Percentiles rank a stretch among this genome's conserved stretches.
Evolutionary conservation across 306 rosid species (phyloP).

Genomic region (Comarum palustre): DNA sequence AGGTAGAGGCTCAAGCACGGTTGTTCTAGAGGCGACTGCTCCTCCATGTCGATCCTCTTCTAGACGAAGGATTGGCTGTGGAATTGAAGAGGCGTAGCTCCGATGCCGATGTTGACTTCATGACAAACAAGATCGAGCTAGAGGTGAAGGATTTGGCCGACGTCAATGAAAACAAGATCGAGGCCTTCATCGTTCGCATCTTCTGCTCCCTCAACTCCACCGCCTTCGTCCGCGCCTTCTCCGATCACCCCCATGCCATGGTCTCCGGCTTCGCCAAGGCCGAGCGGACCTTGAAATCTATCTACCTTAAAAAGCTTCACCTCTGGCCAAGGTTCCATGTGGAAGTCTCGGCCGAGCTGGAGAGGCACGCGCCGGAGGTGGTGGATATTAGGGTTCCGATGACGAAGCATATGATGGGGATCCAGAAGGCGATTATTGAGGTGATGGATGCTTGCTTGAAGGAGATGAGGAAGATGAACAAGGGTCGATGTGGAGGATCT

Average conservation of each 20-base stretch:
- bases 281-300: constrained; percentile 69
- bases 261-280: constrained; percentile 83
- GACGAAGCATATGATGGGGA: constrained; percentile 71
- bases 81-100: too few species aligned
- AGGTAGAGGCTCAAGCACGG: too few species aligned
- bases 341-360: constrained; percentile 68
- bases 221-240: constrained; percentile 66
- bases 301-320: constrained; percentile 54
- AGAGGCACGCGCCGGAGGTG: constrained; percentile 72
- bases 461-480: constrained; percentile 95
- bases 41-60: too few species aligned
- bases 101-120: too few species aligned
- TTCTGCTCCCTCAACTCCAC: constrained; percentile 54
- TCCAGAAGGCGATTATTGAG: constrained; percentile 77
- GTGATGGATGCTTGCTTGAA: constrained; percentile 94
- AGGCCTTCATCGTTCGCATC: constrained; percentile 77
- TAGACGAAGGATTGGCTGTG: too few species aligned
- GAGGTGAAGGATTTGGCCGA: too few species aligned
- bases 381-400: constrained; percentile 82
- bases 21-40: too few species aligned
- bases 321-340: constrained; percentile 96
- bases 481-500: constrained; percentile 85
- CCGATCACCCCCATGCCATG: constrained; percentile 88
- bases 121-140: too few species aligned
- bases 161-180: too few species aligned